phyloP scores from a whole-genome alignment of 495 filamentous ascomycete genomes.

The Xylaria bambusicola region DNA sequence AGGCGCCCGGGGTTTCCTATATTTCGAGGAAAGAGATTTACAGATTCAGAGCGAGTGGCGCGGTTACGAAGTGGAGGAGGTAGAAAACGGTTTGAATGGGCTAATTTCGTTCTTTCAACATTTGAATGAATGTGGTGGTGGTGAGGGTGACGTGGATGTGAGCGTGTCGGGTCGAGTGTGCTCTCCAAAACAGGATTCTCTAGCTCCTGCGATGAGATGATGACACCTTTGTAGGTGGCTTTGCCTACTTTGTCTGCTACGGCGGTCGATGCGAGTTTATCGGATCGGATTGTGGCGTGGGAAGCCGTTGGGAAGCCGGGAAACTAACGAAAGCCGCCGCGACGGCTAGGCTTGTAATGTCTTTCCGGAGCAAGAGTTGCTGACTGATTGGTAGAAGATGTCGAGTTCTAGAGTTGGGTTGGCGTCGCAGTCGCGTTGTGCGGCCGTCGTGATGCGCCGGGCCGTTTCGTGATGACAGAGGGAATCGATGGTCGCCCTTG shows the following conservation, averaged over 20 bases:
- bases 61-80: conserved; percentile 51
- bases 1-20: conserved; percentile 50
- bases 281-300: conserved; percentile 35
- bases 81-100: conserved; percentile 36
- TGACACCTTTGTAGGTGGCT: not conserved
- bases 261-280: conserved; percentile 38
- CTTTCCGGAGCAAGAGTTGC: not conserved
- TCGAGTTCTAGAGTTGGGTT: not conserved
- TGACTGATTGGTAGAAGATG: not conserved
- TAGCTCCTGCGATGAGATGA: not conserved
- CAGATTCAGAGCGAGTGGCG: conserved; percentile 17
- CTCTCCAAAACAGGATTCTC: not conserved
- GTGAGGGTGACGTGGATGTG: not conserved
- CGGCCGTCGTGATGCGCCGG: not conserved
- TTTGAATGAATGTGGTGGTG: not conserved
- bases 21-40: conserved; percentile 36
- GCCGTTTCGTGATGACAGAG: conserved; percentile 11
- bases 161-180: not conserved
- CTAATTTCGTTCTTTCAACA: conserved; percentile 4
- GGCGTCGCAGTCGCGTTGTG: conserved; percentile 1
- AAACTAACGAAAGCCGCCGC: conserved; percentile 38
- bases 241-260: conserved; percentile 22
- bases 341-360: conserved; percentile 35
- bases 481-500: not conserved
- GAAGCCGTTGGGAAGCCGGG: conserved; percentile 49